Conservation (phyloP, 345 rosid species). For the Raphanus raphanistrum region DNA sequence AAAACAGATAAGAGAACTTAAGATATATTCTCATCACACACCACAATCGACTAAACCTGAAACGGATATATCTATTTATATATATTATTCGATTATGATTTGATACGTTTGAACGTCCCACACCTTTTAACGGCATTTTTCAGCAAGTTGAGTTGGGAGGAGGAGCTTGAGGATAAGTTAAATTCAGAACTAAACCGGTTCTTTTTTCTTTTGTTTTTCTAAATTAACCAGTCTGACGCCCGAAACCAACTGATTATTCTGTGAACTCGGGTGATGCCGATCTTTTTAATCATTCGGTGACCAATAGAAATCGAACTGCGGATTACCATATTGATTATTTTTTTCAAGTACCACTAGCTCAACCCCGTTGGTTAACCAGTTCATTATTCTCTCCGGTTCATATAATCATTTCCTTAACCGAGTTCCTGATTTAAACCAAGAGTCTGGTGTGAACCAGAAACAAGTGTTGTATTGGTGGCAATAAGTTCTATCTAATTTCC, state of each 20-base stretch:
- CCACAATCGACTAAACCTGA: slow-evolving; percentile 5
- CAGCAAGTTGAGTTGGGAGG: too few species aligned
- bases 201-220: background rate
- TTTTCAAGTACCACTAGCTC: too few species aligned
- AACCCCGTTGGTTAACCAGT: background rate
- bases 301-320: too few species aligned
- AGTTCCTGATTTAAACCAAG: background rate
- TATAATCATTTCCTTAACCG: background rate
- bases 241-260: too few species aligned
- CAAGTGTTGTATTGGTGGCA: background rate
- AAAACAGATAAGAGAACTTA: background rate
- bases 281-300: too few species aligned
- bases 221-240: too few species aligned
- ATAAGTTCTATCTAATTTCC: background rate
- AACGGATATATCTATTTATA: background rate
- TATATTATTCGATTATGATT: background rate
- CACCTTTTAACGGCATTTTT: background rate
- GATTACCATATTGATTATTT: too few species aligned
- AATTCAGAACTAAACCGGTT: background rate
- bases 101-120: background rate
- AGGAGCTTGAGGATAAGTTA: background rate
- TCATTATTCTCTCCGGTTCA: background rate
- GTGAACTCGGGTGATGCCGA: too few species aligned
- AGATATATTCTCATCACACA: background rate
- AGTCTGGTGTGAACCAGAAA: background rate